Conservation (phyloP, 805 yeast species). For the Nakazawaea molendinolei region DNA sequence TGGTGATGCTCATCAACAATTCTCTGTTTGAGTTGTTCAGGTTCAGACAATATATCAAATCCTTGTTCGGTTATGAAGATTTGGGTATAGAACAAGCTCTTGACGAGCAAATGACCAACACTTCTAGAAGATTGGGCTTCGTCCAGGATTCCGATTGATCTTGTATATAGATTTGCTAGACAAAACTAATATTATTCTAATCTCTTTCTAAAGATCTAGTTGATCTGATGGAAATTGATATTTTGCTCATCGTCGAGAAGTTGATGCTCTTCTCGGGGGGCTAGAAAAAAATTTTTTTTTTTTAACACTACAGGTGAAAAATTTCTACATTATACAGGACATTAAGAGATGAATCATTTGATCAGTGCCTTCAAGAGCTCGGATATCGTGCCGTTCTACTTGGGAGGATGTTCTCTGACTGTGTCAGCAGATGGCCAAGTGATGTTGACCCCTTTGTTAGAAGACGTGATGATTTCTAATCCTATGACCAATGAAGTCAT, state of each 20-base stretch:
- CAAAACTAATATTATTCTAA: no score
- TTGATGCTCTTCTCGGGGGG: no score
- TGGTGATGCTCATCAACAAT: constrained; percentile 24
- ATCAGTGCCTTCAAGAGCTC: constrained; percentile 36
- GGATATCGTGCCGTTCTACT: constrained; percentile 74
- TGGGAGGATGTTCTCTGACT: constrained; percentile 76
- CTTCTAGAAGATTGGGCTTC: no score
- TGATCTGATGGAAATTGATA: not conserved
- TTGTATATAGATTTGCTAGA: not conserved
- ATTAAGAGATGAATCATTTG: constrained; percentile 12
- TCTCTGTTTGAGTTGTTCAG: constrained; percentile 18
- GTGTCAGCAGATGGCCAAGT: constrained; percentile 54
- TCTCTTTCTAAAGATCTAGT: no score
- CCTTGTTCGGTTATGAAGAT: constrained; percentile 16
- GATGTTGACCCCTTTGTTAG: constrained; percentile 75
- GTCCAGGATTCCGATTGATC: no score
- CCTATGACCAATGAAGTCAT: constrained; percentile 49
- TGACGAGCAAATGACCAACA: constrained; percentile 35
- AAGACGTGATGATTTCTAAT: constrained; percentile 68
- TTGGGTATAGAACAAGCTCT: constrained; percentile 38
- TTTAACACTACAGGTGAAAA: constrained; percentile 2
- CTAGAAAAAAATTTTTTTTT: constrained; percentile 2
- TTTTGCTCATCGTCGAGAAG: no score
- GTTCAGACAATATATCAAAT: constrained; percentile 9
- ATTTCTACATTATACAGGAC: not conserved